phyloP scores from a whole-genome alignment of 2,329 filamentous ascomycete genomes.

The Pseudogymnoascus sp. region DNA sequence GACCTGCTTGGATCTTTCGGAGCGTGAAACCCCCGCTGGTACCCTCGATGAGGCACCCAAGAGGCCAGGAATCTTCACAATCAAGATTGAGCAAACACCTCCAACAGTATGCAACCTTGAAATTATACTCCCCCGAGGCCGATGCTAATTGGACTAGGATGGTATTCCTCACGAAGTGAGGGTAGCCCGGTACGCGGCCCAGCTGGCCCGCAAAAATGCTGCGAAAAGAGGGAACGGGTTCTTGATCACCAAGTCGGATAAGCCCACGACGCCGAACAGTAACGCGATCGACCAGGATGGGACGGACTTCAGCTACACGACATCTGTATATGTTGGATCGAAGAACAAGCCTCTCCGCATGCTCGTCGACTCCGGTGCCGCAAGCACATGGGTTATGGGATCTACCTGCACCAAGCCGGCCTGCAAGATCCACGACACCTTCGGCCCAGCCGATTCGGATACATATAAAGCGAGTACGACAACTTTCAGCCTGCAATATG shows the following conservation, averaged over 20 bases:
- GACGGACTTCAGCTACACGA: conserved; percentile 59
- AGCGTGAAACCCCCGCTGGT: neutral
- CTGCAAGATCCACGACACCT: conserved; percentile 64
- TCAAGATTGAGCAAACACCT: conserved; percentile 9
- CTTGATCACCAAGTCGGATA: conserved; percentile 19
- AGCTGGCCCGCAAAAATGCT: conserved; percentile 15
- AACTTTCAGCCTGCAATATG: conserved; percentile 64
- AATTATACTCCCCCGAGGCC: neutral
- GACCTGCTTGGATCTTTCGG: conserved; percentile 10
- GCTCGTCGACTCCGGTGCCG: conserved; percentile 60
- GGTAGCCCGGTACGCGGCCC: conserved; percentile 17
- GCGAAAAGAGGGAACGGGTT: conserved; percentile 22
- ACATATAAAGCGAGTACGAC: conserved; percentile 49
- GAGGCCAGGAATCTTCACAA: conserved; percentile 12
- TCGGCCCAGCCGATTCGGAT: conserved; percentile 58
- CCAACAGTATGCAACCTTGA: neutral
- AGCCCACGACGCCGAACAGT: conserved; percentile 41
- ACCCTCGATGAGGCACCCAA: conserved; percentile 7
- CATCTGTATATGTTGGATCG: conserved; percentile 51
- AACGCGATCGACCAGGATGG: conserved; percentile 57
- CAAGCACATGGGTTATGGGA: conserved; percentile 79
- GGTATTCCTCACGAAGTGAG: conserved; percentile 15
- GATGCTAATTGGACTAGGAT: conserved; percentile 8
- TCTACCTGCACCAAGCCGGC: conserved; percentile 57
- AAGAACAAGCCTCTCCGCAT: conserved; percentile 48